Base-by-base conservation (phyloP, 2,329 filamentous ascomycete species). In the Calycina marina region DNA sequence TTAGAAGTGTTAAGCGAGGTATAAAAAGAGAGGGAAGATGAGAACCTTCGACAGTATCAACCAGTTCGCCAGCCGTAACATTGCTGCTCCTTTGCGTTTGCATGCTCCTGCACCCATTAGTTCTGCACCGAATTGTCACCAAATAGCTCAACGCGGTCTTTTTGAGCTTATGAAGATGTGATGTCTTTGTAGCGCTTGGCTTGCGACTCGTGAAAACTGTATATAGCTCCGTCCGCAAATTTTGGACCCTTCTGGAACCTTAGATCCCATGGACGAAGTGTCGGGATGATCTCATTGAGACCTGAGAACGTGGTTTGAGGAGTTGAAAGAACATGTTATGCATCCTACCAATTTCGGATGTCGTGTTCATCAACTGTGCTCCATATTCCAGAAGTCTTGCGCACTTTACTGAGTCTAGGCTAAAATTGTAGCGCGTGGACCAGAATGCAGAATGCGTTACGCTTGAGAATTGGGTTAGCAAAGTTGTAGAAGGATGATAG, bases 351-450 rank as follows among this genome's bases (percentile, higher is more conserved):
- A 58, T 65, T 38, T 69, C 65, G 0, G 59, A 58, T 3, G 61
- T 64, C 10, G 50, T 52, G 41, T 70, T 62, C 14, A 57, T 60
- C 18, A 66, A 58, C 30, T 73, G 65, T 24, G 73, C 73, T 14
- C 60, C 56, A 39, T 68, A 68, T 13, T 59, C 52, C 25, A 67
- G 49, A 4, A 46, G 30, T 3, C 52, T 54, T 4, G 40, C 47
- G 6, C 42, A 39, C 12, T 51, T 49, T 22, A 47, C 39, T 4
- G 53, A 55, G 30, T 53, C 50, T 9, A 68, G 55, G n/a, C 49
- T 56, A 18, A 67, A 44, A 37, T 68, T 61, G 38, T 67, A 67
- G 11, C 61, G 56, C 18, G 63, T 60, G 6, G 47, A 47, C 63
- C 63, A 68, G 2, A 44, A 57, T 0, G 60, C 61, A 14, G 54